Evolutionary conservation across 2,329 filamentous ascomycete genomes (phyloP), one percentile per base, ranked within the genome.

Genomic region (Fusarium sp.): DNA sequence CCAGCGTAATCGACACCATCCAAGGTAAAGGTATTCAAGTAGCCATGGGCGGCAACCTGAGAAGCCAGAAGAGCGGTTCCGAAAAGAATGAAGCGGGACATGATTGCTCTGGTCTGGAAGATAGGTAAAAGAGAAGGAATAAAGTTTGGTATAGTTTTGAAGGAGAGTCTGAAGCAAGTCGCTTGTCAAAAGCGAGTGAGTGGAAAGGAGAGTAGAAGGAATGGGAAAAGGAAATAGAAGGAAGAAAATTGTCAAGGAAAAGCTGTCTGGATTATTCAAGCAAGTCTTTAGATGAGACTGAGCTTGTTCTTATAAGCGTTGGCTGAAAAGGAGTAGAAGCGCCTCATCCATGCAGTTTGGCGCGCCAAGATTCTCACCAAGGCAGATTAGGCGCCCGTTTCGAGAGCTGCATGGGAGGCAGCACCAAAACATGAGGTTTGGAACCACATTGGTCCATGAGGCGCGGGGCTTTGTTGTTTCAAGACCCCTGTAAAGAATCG

Each of bases 1-100:
- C 85, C 82, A 45, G 82, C 72, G 80, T 81, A 63, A 67, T 78
- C 84, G 78, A 84, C 54, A 76, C 84, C 75, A 27, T 78, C 75
- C 5, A 79, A 61, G 18, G 73, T 76, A 39, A 77, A 70, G 1
- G 70, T 73, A n/a, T 75, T 68, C 0, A 79, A 52, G 59, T 79
- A 79, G 52, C 77, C 77, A 34, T 79, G 77, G 7, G 69, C 77
- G n/a, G 71, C 64, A 14, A 68, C 78, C 16, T 79, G 71, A 20
- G 77, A 68, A 4, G 68, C 77, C 50, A 79, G 58, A 30, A 69
- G 30, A 14, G 69, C 66, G 6, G 71, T 61, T 8, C 41, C 30
- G 23, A 78, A 37, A 11, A 66, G 27, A 27, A 70, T n/a, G 11
- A 60, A 67, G 34, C 60, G 66, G 70, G 62, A 67, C 76, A 77